These are phyloP conservation scores for Ligustrum vulgare DNA, from an alignment of 257 asterid species.

Conservation along the genomic window DNA sequence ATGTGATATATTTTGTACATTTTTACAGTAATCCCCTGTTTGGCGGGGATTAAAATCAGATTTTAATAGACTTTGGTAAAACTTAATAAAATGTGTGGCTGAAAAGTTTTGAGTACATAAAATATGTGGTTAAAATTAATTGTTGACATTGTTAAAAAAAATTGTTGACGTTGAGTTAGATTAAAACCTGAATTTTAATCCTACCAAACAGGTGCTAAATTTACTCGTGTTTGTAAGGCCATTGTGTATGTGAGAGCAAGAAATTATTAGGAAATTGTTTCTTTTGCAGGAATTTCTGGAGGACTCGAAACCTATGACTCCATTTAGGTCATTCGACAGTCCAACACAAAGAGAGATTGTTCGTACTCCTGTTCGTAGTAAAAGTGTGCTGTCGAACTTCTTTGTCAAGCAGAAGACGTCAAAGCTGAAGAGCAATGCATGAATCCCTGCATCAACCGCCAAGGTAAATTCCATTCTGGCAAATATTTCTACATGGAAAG, in stretches of 20 bases:
- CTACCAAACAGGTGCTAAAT: no score
- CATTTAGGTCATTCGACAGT: constrained; percentile 55
- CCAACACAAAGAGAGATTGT: constrained; percentile 37
- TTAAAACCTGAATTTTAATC: no score
- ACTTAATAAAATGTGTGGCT: no score
- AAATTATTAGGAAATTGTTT: background rate
- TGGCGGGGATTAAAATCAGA: no score
- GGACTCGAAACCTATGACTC: constrained; percentile 52
- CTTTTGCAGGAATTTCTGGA: constrained; percentile 57
- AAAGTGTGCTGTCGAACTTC: constrained; percentile 68
- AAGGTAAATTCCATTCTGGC: background rate
- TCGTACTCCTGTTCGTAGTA: constrained; percentile 59
- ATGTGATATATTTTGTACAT: background rate
- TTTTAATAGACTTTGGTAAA: no score
- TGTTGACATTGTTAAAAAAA: no score
- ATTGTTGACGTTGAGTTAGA: no score
- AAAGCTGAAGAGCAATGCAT: constrained; percentile 38
- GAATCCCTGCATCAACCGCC: constrained; percentile 14
- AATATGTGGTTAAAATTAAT: no score
- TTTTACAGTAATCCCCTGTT: no score
- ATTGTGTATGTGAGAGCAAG: background rate
- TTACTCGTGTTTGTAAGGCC: background rate
- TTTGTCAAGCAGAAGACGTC: constrained; percentile 68
- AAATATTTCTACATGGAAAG: background rate
- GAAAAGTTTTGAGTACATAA: no score